Base-by-base conservation (phyloP, 306 rosid species). In the Cicer judaicum region DNA sequence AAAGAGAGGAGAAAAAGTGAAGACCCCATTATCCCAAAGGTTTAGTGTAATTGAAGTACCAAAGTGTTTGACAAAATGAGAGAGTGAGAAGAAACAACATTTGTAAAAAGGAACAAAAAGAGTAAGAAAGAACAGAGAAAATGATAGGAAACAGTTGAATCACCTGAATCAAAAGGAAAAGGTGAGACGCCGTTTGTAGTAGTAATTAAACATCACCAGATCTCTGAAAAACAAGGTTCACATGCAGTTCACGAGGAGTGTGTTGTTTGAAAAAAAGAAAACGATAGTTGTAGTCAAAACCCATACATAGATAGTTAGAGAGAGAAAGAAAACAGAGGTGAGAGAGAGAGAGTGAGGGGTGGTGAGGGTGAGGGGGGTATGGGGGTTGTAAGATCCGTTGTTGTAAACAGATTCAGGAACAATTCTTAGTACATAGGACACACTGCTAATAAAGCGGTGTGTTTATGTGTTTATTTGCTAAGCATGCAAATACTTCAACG, bases 171-270 rank as follows among this genome's bases (percentile, higher is more conserved):
- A 88, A 89, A 60, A n/a, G 10, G 78, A 68, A 64, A 60, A 81
- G 76, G 43, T 46, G 77, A 79, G 39, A 29, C 65, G 79, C 77
- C 87, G 84, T 79, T 91, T 84, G 64, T 78, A 76, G 36, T 65
- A 76, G 36, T 65, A 83, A 88, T 89, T 77, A 84, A 89, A 67
- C 12, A 18, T 29, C 43, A 24, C 67, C 88, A 84, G 99, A 94
- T 94, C 99, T 84, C 87, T 73, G 57, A 67, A 76, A 11, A 72
- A 76, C 88, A 62, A 88, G 85, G 80, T 87, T 90, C 92, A 78
- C 97, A 87, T 94, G 99, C 85, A 82, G 82, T 88, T 88, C 97
- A 90, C 91, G 89, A 84, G 92, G 49, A 40, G 59, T 43, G 3
- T n/a, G 10, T 64, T 64, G 68, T 79, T 83, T 66, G 50, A 16